Conservation (phyloP, 164 flowering plant species). For the Sedum album region DNA sequence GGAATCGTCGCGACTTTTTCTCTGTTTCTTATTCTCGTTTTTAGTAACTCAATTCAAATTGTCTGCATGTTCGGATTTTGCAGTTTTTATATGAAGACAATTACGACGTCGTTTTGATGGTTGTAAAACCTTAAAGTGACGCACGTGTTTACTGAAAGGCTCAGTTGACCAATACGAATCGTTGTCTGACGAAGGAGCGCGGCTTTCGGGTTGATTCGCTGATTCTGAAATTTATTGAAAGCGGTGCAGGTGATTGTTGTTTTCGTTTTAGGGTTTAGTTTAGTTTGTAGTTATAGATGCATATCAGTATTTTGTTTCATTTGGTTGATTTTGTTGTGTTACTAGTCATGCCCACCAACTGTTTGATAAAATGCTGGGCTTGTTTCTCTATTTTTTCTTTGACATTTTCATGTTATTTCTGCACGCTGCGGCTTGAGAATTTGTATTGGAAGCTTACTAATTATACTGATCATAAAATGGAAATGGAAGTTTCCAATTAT, state of each 20-base stretch:
- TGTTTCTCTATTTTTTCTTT: background rate
- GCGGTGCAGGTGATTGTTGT: background rate
- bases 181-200: background rate
- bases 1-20: constrained; percentile 6
- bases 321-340: background rate
- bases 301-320: no score
- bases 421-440: no score
- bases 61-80: background rate
- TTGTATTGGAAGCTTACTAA: no score
- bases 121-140: no score
- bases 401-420: background rate
- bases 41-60: background rate
- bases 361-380: background rate
- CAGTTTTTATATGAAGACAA: no score
- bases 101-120: background rate
- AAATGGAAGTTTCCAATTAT: no score
- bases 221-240: background rate
- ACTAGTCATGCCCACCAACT: background rate
- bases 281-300: background rate
- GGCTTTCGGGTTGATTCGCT: background rate
- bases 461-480: no score
- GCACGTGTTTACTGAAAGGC: no score
- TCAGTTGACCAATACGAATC: no score
- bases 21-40: background rate
- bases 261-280: background rate